A percentile compares a stretch with the other conserved stretches of the same genome.
These are phyloP conservation scores for Diaporthe sp. DNA, from an alignment of 2,329 filamentous ascomycete genomes.

Conservation along the genomic window DNA sequence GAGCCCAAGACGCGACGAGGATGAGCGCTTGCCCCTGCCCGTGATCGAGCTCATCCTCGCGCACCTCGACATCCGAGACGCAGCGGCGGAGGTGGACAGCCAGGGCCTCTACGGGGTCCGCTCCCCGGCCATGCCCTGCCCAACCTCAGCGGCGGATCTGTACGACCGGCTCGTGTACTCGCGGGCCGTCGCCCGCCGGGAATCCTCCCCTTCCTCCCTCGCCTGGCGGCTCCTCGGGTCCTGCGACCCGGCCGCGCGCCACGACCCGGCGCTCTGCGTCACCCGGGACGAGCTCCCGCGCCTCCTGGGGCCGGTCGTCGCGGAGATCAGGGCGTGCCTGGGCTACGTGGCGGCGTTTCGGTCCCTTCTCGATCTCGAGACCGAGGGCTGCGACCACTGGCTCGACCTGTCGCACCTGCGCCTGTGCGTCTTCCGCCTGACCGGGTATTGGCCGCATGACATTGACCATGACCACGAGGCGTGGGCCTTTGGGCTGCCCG, in stretches of 20 bases:
- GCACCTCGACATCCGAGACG: neutral
- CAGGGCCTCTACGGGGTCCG: neutral
- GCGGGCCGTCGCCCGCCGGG: neutral
- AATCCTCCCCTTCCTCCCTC: neutral
- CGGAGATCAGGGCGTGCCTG: constrained; percentile 2
- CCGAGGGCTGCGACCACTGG: neutral
- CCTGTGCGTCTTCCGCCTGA: neutral
- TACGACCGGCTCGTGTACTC: constrained; percentile 15
- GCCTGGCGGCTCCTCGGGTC: neutral
- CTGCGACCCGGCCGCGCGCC: neutral
- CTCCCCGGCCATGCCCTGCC: neutral
- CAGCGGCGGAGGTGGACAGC: neutral
- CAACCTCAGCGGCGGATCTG: neutral
- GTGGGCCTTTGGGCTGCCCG: constrained; percentile 1
- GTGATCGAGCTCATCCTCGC: neutral
- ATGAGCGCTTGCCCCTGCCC: neutral
- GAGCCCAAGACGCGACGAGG: neutral
- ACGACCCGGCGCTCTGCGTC: neutral
- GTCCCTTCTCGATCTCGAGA: neutral
- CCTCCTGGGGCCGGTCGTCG: neutral
- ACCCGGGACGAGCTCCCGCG: neutral
- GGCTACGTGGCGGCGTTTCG: neutral
- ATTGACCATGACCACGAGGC: neutral
- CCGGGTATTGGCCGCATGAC: neutral
- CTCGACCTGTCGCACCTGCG: constrained; percentile 11